Percentiles rank a stretch among this genome's conserved stretches.
Evolutionary conservation across 495 filamentous ascomycete species (phyloP).

Genomic region (Daldinia decipiens): DNA sequence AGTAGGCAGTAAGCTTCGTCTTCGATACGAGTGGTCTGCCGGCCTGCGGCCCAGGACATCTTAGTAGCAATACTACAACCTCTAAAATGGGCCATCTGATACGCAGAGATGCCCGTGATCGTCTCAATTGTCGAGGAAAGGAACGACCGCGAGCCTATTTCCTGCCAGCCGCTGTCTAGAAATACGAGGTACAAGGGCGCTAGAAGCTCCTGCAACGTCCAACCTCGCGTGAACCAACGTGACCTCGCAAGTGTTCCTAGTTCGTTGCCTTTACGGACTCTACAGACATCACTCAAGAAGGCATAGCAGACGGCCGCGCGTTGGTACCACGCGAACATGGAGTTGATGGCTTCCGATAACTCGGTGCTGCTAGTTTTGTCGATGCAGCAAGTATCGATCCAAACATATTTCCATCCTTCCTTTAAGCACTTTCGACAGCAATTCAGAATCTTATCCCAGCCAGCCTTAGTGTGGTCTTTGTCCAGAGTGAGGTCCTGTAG

Average conservation of each 20-base stretch:
- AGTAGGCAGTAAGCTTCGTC: conserved; percentile 49
- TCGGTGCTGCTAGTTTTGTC: conserved; percentile 56
- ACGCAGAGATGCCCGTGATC: conserved; percentile 44
- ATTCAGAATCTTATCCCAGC: neutral
- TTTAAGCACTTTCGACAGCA: neutral
- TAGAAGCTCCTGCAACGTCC: conserved; percentile 48
- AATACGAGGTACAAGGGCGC: conserved; percentile 36
- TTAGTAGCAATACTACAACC: conserved; percentile 32
- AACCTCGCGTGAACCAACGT: conserved; percentile 45
- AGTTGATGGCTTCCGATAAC: conserved; percentile 54
- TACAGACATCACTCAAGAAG: conserved; percentile 45
- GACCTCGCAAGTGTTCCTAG: conserved; percentile 19
- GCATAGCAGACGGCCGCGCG: conserved; percentile 49
- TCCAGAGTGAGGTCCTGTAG: neutral
- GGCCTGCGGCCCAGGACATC: conserved; percentile 46
- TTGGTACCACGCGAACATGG: conserved; percentile 55
- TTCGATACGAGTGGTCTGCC: conserved; percentile 42
- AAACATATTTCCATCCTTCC: conserved; percentile 11
- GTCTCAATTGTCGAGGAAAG: conserved; percentile 40
- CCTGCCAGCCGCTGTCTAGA: conserved; percentile 40
- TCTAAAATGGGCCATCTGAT: neutral
- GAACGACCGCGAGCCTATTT: conserved; percentile 45
- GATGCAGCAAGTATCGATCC: conserved; percentile 56
- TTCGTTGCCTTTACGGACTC: neutral
- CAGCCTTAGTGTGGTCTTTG: conserved; percentile 1